Percentiles rank a stretch among this genome's conserved stretches.
Conservation (phyloP, 1,139 yeast genomes). For the Debaryomyces singareniensis region DNA sequence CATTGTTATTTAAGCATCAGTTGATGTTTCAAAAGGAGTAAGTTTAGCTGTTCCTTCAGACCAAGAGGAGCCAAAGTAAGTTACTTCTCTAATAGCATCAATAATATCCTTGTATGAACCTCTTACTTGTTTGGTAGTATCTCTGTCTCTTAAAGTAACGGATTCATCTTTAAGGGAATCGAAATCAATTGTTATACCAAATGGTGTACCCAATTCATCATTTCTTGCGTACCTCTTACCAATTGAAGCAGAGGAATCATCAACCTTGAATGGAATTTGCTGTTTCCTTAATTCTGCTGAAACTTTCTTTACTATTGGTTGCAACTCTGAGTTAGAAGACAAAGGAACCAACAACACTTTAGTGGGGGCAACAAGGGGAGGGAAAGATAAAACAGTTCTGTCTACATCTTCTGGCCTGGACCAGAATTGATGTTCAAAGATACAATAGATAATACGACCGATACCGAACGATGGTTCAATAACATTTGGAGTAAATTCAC, state of each 20-base stretch:
- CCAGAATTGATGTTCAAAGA: conserved; percentile 96
- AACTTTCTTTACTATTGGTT: conserved; percentile 67
- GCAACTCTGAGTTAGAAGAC: conserved; percentile 75
- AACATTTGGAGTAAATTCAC: conserved; percentile 95
- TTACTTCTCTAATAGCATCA: conserved; percentile 69
- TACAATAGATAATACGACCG: conserved; percentile 91
- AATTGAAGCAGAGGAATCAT: conserved; percentile 95
- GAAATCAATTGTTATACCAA: conserved; percentile 96
- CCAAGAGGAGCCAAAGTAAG: conserved; percentile 76
- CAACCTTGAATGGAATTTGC: conserved; percentile 92
- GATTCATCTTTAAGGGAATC: conserved; percentile 87
- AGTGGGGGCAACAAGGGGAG: conserved; percentile 96
- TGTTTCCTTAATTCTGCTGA: conserved; percentile 66
- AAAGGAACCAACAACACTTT: conserved; percentile 94
- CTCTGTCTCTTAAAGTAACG: conserved; percentile 96
- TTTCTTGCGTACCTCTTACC: conserved; percentile 99
- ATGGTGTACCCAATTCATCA: conserved; percentile 99
- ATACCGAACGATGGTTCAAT: conserved; percentile 99
- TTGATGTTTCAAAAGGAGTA: conserved; percentile 55
- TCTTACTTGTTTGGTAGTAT: conserved; percentile 94
- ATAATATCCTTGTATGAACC: conserved; percentile 78
- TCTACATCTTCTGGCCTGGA: conserved; percentile 87
- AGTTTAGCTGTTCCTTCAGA: conserved; percentile 71
- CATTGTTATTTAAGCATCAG: conserved; percentile 11
- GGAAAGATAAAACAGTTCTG: conserved; percentile 88